Evolutionary conservation across 352 stramenopile species (phyloP), one percentile per base, ranked within the genome.

Genomic region (Globisporangium abappressorium): DNA sequence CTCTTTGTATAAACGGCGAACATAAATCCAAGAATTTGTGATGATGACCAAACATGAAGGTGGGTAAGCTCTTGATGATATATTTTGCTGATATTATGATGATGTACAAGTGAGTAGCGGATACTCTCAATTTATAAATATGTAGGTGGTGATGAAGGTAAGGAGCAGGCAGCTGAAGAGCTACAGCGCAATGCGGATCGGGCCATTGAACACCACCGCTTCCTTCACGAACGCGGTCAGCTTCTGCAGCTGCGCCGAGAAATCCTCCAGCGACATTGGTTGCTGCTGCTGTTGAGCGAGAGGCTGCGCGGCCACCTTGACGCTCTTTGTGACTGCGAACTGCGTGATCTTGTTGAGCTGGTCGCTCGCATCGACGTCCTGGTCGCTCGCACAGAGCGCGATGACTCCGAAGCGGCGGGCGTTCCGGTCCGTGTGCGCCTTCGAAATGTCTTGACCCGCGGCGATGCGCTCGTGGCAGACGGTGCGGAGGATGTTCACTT

Each of bases 401-500:
- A 79, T 59, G 6, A 76, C 26, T 5, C 70, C 69, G 15, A 79
- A 74, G 24, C 68, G 62, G 41, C 66, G 70, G 18, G 65, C 70
- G 38, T 64, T 55, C 34, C 62, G 64, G 6, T 62, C 62, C 2
- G 69, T 62, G 14, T 81, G 57, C 8, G 82, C 54, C 62, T 69
- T 59, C 47, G 72, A 55, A 47, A 70, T 43, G n/a, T 73, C 68
- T 18, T 65, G 38, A 3, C 62, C 38, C 6, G 63, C 47, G 49
- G 72, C 70, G 26, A 84, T 41, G 0, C 61, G 53, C 55, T 89
- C 80, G n/a, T 68, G 63, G 26, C 81, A 80, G 54, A 78, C 70
- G 1, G 74, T 84, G 62, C 80, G 76, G 5, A 86, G 68, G 46
- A 80, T 63, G 46, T 84, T 83, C 34, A 72, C 70, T 51, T 85